Evolutionary conservation across 352 stramenopile species (phyloP).

Genomic region (Phytophthora agathidicida): DNA sequence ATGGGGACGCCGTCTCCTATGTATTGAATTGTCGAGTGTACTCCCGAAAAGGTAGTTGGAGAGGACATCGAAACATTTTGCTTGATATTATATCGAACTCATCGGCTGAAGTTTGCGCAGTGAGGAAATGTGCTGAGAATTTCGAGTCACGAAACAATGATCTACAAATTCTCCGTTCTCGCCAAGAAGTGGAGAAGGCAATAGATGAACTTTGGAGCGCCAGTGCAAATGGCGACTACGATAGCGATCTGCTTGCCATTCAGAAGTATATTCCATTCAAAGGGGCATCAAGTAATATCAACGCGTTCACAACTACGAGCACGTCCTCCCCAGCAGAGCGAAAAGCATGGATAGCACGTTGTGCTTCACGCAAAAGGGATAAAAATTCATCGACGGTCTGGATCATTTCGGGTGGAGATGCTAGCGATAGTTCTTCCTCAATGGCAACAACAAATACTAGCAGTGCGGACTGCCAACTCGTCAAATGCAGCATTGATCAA

Average conservation of each 20-base stretch:
- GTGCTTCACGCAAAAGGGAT: conserved; percentile 61
- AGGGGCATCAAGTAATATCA: conserved; percentile 17
- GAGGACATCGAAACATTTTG: conserved; percentile 13
- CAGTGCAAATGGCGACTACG: background rate
- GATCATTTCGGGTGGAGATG: conserved; percentile 53
- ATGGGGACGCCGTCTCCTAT: background rate
- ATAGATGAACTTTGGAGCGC: conserved; percentile 25
- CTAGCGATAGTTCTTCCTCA: background rate
- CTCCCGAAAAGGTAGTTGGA: conserved; percentile 9
- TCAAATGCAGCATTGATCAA: conserved; percentile 56
- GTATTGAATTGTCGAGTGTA: conserved; percentile 27
- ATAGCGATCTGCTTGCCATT: conserved; percentile 30
- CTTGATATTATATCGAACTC: conserved; percentile 26
- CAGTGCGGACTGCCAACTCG: conserved; percentile 51
- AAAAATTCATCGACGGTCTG: conserved; percentile 50
- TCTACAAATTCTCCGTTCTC: conserved; percentile 13
- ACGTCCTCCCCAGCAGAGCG: background rate
- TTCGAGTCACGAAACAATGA: conserved; percentile 28
- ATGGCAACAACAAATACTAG: conserved; percentile 25
- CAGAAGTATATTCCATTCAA: conserved; percentile 60
- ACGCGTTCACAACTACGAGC: background rate
- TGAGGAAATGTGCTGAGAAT: conserved; percentile 23
- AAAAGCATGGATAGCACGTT: conserved; percentile 62
- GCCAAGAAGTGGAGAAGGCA: conserved; percentile 22
- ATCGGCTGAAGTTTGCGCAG: conserved; percentile 26